These are phyloP conservation scores for Eutrema japonicum DNA, from an alignment of 345 rosid species.

Conservation along the genomic window DNA sequence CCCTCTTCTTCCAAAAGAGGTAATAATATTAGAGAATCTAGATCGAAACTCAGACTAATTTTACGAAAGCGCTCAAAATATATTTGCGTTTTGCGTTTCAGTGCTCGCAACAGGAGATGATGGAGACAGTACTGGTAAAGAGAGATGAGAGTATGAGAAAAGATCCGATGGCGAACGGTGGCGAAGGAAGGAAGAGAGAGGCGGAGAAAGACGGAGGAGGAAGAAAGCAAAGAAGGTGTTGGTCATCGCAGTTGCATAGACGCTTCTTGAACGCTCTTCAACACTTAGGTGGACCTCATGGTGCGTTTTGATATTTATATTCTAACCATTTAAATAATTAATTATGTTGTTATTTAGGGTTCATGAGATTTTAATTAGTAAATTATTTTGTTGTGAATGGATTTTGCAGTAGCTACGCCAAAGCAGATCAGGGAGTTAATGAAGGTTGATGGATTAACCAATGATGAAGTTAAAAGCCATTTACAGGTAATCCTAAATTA, in stretches of 20 bases:
- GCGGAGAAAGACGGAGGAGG: conserved; percentile 56
- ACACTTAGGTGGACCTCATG: conserved; percentile 92
- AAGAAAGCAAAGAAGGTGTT: conserved; percentile 84
- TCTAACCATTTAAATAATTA: neutral
- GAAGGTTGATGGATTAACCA: conserved; percentile 94
- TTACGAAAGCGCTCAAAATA: neutral
- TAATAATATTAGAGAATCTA: conserved; percentile 27
- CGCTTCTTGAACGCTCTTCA: conserved; percentile 85
- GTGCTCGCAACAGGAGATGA: conserved; percentile 32
- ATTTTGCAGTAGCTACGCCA: conserved; percentile 80
- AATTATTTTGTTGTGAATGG: conserved; percentile 24
- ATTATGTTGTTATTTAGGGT: conserved; percentile 2
- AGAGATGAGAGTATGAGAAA: conserved; percentile 55
- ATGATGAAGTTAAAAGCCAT: conserved; percentile 98
- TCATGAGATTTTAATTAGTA: conserved; percentile 9
- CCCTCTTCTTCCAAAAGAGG: conserved; percentile 57
- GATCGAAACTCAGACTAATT: neutral
- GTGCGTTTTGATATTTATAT: conserved; percentile 43
- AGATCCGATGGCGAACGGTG: conserved; percentile 38
- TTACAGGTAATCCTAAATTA: conserved; percentile 62
- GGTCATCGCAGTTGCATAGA: conserved; percentile 94
- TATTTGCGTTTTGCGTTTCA: conserved; percentile 18
- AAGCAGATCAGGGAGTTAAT: conserved; percentile 91
- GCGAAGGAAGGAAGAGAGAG: conserved; percentile 53
- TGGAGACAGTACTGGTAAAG: conserved; percentile 59